These are phyloP conservation scores for Monilinia fructicola DNA, from an alignment of 2,329 filamentous ascomycete genomes.

Conservation along the genomic window DNA sequence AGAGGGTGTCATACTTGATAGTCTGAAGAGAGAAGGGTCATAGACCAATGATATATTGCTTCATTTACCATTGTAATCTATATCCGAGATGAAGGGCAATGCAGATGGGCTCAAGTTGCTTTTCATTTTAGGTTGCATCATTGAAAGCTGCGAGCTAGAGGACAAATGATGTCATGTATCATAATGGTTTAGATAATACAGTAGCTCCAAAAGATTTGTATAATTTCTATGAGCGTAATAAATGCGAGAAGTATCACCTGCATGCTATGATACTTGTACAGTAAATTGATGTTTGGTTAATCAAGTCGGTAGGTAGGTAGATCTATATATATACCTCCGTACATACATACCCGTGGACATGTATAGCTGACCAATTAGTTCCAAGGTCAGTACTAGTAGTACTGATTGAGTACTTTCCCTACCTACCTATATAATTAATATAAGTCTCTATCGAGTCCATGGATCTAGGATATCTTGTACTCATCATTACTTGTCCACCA, in stretches of 20 bases:
- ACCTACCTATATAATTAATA: too few relatives aligned
- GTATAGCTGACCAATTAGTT: too few relatives aligned
- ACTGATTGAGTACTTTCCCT: too few relatives aligned
- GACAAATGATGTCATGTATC: neutral
- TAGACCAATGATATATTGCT: constrained; percentile 10
- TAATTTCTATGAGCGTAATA: neutral
- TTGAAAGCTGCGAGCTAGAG: neutral
- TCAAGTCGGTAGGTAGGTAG: too few relatives aligned
- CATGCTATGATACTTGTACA: neutral
- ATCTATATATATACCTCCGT: too few relatives aligned
- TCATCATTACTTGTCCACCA: too few relatives aligned
- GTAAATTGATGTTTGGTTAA: too few relatives aligned
- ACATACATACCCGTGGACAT: too few relatives aligned
- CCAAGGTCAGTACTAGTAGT: too few relatives aligned
- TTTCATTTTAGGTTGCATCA: neutral
- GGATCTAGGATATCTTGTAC: too few relatives aligned
- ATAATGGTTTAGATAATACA: neutral
- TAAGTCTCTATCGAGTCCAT: too few relatives aligned
- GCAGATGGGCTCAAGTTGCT: neutral
- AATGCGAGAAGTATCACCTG: neutral
- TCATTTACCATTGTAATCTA: neutral
- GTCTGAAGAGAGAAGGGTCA: constrained; percentile 29
- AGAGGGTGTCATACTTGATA: constrained; percentile 33
- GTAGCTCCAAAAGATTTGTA: neutral
- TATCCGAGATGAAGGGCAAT: neutral